Conservation (phyloP, 148 eudicot species). For the Rheum nobile region DNA sequence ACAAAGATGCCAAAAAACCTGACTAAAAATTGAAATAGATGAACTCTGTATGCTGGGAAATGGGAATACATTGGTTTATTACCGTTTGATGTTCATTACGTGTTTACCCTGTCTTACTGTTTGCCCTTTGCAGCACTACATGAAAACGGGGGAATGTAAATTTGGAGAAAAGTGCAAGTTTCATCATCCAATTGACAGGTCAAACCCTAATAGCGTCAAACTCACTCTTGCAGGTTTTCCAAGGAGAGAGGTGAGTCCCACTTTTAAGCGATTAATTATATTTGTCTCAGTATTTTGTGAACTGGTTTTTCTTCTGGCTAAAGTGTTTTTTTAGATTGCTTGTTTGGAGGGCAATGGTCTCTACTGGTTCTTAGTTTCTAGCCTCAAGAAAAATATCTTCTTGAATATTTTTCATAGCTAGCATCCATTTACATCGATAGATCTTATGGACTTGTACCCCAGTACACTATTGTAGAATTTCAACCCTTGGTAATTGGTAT, state of each 20-base stretch:
- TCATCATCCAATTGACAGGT: conserved; percentile 78
- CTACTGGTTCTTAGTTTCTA: background rate
- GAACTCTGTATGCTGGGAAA: background rate
- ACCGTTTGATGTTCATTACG: background rate
- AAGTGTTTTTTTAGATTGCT: background rate
- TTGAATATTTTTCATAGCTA: background rate
- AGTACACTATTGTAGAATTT: background rate
- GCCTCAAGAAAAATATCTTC: background rate
- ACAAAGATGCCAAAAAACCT: background rate
- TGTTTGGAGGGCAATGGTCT: background rate
- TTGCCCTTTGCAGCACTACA: conserved; percentile 43
- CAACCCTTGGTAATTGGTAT: background rate
- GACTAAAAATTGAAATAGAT: background rate
- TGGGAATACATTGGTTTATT: background rate
- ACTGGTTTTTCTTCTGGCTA: background rate
- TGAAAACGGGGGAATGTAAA: conserved; percentile 85
- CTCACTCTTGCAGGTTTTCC: conserved; percentile 92
- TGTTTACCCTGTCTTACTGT: background rate
- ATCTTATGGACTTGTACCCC: background rate
- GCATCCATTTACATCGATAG: background rate
- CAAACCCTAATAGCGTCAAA: conserved; percentile 42
- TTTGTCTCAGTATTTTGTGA: background rate
- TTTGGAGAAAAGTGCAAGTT: conserved; percentile 76
- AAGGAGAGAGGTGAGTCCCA: conserved; percentile 78
- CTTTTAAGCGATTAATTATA: background rate